Base-by-base conservation (phyloP, 768 basidiomycete species). In the Mycena chlorophos region DNA sequence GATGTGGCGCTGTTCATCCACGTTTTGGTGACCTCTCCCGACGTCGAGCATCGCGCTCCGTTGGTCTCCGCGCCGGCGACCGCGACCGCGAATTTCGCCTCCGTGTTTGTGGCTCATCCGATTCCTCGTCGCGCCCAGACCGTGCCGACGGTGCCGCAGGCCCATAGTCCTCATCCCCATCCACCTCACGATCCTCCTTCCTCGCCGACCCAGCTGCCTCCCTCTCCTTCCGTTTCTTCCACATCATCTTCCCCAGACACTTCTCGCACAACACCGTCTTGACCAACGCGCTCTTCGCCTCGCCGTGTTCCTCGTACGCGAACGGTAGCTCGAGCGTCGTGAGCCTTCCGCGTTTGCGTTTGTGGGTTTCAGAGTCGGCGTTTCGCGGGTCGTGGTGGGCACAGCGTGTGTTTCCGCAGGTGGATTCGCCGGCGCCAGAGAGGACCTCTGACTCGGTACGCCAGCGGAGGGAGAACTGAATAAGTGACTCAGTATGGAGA, bases 321-420 rank as follows among this genome's bases (percentile, higher is more conserved):
- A 98, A 98, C 0, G 94, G 95, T 2, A 98, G 77, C 69, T 98
- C 94, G 40, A 94, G 81, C 8, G 93, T 93, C 13, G 81, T 79
- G 27, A 96, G 75, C 4, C 72, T 65, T 48, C 69, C 71, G 50
- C 60, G 63, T 49, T 26, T 63, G 56, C 34, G 63, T 63, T 39
- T 38, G 29, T n/a, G n/a, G n/a, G n/a, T n/a, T n/a, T n/a, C n/a
- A n/a, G n/a, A n/a, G n/a, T 49, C 49, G 27, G 28, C 46, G 25
- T 51, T 43, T 14, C 59, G 61, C 52, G 74, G 67, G 48, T 77
- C 73, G 58, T 94, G 88, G 61, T 80, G 79, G 48, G 77, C 71
- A 66, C 96, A 98, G 22, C 94, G 89, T 20, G 91, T 84, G 60
- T 95, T 95, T 1, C 83, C 95, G 65, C 96, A 98, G 0, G 91